Base-by-base conservation (phyloP, 2,329 filamentous ascomycete genomes). In the Diaporthe humulicola region DNA sequence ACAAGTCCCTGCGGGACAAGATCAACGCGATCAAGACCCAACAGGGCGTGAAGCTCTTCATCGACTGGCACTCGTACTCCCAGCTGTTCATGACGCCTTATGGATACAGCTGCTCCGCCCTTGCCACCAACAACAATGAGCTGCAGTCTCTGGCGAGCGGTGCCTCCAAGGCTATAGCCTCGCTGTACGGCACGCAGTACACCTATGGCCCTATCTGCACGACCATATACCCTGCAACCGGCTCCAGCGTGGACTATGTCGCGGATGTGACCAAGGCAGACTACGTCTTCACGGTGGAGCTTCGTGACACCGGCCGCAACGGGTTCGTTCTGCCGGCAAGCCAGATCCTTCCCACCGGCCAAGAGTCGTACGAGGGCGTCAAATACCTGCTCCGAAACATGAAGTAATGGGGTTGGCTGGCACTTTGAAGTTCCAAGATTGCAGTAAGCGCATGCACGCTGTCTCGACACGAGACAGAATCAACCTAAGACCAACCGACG, bases 371-470 rank as follows among this genome's bases (percentile, higher is more conserved):
- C 77, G 85, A 85, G 1, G 86, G 85, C 9, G 85, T 95, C 25
- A 85, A 92, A 79, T 93, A 93, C 76, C 89, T 96, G 73, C 78
- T 87, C 40, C 71, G 79, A 52, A 84, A 85, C 73, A 84, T 87
- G 80, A 81, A 83, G 72, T 84, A 79, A 76, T 6, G 48, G 6
- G 33, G 3, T 28, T n/a, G 17, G 10, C 17, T 22, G 33, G 19
- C 17, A 52, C 25, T 30, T 56, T 28, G 28, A 9, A 25, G 28
- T 28, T n/a, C n/a, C n/a, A n/a, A n/a, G n/a, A n/a, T n/a, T 19
- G 45, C 22, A 3, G 9, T 5, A 5, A n/a, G n/a, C 30, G 7
- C 14, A 12, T n/a, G 2, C 64, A 9, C 1, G 4, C 10, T 54
- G 48, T 30, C 10, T 14, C 28, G 17, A n/a, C 8, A 40, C 1